phyloP scores from a whole-genome alignment of 202 grass and related monocot species.

The Panicum virgatum region DNA sequence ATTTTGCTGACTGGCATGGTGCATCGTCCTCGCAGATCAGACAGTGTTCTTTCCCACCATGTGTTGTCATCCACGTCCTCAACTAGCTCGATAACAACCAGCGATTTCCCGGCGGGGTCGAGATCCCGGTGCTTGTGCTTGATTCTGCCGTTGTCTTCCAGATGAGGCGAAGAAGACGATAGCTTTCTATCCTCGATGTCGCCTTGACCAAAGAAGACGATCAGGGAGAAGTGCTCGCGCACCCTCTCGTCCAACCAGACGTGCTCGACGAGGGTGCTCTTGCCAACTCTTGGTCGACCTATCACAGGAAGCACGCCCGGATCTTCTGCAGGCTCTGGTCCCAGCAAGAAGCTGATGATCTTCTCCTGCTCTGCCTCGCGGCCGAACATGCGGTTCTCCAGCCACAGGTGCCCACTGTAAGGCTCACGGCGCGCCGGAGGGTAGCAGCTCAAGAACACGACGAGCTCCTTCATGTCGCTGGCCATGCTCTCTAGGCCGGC shows the following conservation, averaged over 20 bases:
- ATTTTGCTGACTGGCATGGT: background rate
- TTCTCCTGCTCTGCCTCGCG: constrained; percentile 32
- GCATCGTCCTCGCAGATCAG: background rate
- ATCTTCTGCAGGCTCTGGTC: background rate
- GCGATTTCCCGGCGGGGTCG: background rate
- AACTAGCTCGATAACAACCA: constrained; percentile 16
- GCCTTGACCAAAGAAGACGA: constrained; percentile 7
- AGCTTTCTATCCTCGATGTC: background rate
- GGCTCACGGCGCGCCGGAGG: background rate
- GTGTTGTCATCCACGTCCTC: background rate
- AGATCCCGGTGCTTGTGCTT: constrained; percentile 39
- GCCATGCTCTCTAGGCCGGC: constrained; percentile 8
- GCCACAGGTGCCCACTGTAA: constrained; percentile 1
- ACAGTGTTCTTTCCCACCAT: background rate
- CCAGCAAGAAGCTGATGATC: constrained; percentile 38
- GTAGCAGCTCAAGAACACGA: constrained; percentile 1
- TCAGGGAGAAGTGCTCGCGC: constrained; percentile 16
- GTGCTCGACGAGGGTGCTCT: constrained; percentile 49
- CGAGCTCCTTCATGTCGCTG: constrained; percentile 16
- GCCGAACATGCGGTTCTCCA: constrained; percentile 41
- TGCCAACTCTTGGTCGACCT: constrained; percentile 26
- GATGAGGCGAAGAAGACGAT: background rate
- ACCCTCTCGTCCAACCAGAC: constrained; percentile 40
- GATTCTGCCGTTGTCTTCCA: background rate
- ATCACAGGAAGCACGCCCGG: constrained; percentile 33